These are phyloP conservation scores for Setomelanomma holmii DNA, from an alignment of 2,329 filamentous ascomycete species.

Conservation along the genomic window DNA sequence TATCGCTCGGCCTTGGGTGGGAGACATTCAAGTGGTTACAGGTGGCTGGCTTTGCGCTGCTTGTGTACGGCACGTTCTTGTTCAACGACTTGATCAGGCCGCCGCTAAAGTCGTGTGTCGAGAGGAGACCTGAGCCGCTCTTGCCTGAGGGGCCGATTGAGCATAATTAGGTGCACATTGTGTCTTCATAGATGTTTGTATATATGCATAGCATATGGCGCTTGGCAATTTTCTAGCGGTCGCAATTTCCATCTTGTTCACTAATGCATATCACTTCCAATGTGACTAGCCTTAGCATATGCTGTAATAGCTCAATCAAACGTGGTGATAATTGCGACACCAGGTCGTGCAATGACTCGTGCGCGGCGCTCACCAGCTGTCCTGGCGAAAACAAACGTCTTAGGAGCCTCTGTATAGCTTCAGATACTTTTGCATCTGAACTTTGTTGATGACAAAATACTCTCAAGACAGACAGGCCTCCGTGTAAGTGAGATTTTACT, in stretches of 20 bases:
- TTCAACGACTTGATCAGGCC: slow-evolving; percentile 94
- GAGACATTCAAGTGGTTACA: slow-evolving; percentile 98
- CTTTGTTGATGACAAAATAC: too few species aligned
- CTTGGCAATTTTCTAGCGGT: neutral
- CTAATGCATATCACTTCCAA: neutral
- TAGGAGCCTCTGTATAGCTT: too few species aligned
- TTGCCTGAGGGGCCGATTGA: slow-evolving; percentile 86
- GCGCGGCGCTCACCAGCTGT: too few species aligned
- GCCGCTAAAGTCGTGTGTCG: slow-evolving; percentile 73
- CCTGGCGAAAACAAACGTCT: too few species aligned
- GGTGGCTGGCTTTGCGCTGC: slow-evolving; percentile 82
- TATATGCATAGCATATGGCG: neutral
- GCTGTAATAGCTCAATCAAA: too few species aligned
- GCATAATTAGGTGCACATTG: slow-evolving; percentile 62
- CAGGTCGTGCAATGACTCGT: neutral
- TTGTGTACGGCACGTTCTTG: slow-evolving; percentile 95
- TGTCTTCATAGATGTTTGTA: too few species aligned
- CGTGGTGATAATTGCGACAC: too few species aligned
- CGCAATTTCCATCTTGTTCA: neutral
- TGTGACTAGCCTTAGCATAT: too few species aligned
- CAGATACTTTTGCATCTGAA: too few species aligned
- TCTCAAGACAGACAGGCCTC: too few species aligned
- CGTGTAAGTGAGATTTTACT: too few species aligned
- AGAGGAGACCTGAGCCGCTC: slow-evolving; percentile 65
- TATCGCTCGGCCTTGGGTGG: slow-evolving; percentile 92